Evolutionary conservation across 176 grass and related monocot genomes (phyloP).

Genomic region (Phyllostachys edulis): DNA sequence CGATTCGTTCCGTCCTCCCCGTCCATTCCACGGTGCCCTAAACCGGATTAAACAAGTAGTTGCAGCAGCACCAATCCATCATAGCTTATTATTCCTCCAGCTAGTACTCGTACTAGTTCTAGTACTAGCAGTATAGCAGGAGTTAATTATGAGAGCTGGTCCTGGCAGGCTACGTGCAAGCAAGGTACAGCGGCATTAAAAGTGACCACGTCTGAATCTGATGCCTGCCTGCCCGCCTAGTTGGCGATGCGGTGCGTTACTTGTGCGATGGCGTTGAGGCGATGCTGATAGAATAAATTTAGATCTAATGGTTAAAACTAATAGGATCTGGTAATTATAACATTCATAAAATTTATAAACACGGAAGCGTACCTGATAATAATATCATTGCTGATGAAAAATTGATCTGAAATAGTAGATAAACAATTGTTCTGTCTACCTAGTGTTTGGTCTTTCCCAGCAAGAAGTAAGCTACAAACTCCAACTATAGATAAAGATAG

Average conservation of each 20-base stretch:
- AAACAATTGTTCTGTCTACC: too few species aligned
- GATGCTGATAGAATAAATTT: too few species aligned
- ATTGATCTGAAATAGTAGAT: too few species aligned
- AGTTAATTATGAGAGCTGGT: background rate
- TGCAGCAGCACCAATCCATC: background rate
- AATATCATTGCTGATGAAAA: too few species aligned
- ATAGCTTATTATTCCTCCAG: background rate
- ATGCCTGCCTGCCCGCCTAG: background rate
- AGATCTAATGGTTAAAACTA: too few species aligned
- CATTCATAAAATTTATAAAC: too few species aligned
- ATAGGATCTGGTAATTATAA: too few species aligned
- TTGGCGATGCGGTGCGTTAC: background rate
- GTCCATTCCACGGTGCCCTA: background rate
- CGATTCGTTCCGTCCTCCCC: background rate
- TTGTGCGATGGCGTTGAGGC: background rate
- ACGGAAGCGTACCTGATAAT: too few species aligned
- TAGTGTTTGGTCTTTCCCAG: too few species aligned
- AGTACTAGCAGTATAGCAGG: background rate
- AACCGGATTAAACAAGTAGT: background rate
- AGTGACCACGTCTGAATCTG: constrained; percentile 28
- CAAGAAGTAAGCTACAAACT: too few species aligned
- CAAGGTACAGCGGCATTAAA: constrained; percentile 5
- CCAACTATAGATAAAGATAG: too few species aligned
- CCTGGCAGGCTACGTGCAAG: background rate
- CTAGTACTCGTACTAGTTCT: background rate